Evolutionary conservation across 2,329 filamentous ascomycete genomes (phyloP), one percentile per base, ranked within the genome.

Genomic region (Aspergillus brasiliensis): DNA sequence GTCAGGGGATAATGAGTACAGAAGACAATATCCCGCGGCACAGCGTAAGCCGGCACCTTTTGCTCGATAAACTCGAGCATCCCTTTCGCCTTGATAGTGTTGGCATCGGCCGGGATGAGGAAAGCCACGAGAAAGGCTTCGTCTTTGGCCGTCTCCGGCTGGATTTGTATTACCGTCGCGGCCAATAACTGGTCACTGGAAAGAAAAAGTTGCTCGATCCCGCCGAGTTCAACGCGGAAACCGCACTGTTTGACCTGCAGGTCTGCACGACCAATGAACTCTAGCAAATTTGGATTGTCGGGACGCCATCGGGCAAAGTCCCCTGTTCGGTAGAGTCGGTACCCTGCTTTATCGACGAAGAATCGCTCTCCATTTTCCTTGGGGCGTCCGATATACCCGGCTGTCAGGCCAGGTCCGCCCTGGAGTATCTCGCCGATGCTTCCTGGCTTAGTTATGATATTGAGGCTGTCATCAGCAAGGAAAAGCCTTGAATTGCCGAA

Each of bases 191-290:
- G 25, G 11, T 23, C 37, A 17, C 44, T 60, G 7, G 42, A 21
- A 1, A 60, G 44, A 37, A 96, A 78, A 72, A 92, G 87, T 46
- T 81, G 88, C 73, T 96, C 91, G 66, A 96, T 95, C 64, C 96
- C 92, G 59, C 87, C 88, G 52, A 96, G 86, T 78, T 97, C 92
- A 65, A 97, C 93, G 56, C 92, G 84, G 81, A 96, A 96, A 1
- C 92, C 92, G 53, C 91, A 87, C 65, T 96, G 91, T 80, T 96
- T 97, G 80, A 96, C 89, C 73, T 96, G 92, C 62, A 87, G 83
- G 69, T 96, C 92, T 19, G 85, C 85, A 52, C 92, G 83, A 11
- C 92, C 92, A 7, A 88, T 86, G 69, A 85, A 88, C 65, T 88
- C 87, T 3, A 90, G 87, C 8, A 59, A 34, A 62, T 87, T 86